Evolutionary conservation across 257 asterid genomes (phyloP).

Genomic region (Avicennia marina): DNA sequence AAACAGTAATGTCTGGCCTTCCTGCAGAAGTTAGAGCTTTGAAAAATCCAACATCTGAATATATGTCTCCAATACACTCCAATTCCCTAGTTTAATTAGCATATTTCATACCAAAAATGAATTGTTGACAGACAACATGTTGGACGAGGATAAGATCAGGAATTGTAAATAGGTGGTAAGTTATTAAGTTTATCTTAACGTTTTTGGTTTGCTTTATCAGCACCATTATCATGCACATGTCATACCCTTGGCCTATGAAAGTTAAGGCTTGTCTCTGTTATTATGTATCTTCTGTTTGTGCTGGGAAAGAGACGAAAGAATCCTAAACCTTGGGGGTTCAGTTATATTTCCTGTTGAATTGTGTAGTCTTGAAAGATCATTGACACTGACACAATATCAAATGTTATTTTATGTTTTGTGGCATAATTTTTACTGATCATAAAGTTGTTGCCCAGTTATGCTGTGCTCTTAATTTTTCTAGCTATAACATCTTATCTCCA

Average conservation of each 20-base stretch:
- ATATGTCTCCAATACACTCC: not conserved
- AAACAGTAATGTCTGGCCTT: not conserved
- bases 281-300: not conserved
- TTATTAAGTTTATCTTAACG: not conserved
- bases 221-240: not conserved
- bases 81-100: not conserved
- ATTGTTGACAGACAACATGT: not conserved
- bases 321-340: not conserved
- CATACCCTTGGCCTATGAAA: not conserved
- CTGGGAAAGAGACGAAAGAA: not conserved
- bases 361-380: conserved; percentile 1
- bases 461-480: not conserved
- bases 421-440: not conserved
- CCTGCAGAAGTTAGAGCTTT: not conserved
- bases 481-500: not conserved
- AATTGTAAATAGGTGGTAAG: not conserved
- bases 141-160: not conserved
- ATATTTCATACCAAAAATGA: not conserved
- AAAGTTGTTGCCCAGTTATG: not conserved
- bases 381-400: not conserved
- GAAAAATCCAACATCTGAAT: not conserved
- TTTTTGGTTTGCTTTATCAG: not conserved
- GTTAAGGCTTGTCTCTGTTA: not conserved
- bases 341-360: conserved; percentile 1
- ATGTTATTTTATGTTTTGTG: not conserved